These are phyloP conservation scores for Hippophae tibetana DNA, from an alignment of 306 rosid species.

Conservation along the genomic window DNA sequence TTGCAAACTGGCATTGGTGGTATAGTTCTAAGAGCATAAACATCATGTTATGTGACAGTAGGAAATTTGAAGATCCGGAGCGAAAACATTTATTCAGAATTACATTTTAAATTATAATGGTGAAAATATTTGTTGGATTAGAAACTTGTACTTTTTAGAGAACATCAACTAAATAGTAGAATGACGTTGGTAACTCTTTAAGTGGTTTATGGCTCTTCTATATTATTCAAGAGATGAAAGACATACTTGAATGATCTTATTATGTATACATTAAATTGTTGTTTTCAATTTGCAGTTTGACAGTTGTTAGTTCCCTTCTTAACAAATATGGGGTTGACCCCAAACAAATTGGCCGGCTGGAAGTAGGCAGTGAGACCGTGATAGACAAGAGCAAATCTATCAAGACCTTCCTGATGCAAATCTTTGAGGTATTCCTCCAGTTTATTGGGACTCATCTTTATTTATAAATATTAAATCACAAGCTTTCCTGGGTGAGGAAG, in stretches of 20 bases:
- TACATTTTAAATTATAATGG: too few relatives aligned
- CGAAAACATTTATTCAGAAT: too few relatives aligned
- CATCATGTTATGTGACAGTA: too few relatives aligned
- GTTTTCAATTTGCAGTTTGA: conserved; percentile 64
- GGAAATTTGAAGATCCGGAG: too few relatives aligned
- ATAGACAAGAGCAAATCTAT: conserved; percentile 99
- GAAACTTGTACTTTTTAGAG: too few relatives aligned
- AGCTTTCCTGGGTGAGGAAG: background rate
- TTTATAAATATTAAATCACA: background rate
- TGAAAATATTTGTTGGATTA: too few relatives aligned
- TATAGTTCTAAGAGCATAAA: too few relatives aligned
- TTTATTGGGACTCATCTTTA: conserved; percentile 2
- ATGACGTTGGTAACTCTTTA: too few relatives aligned
- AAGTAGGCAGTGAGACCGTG: conserved; percentile 98
- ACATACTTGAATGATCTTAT: conserved; percentile 10
- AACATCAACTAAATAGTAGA: too few relatives aligned
- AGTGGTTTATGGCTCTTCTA: too few relatives aligned
- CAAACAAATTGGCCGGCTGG: conserved; percentile 94
- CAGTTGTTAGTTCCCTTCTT: conserved; percentile 77
- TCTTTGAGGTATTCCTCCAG: conserved; percentile 66
- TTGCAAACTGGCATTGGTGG: background rate
- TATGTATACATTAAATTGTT: background rate
- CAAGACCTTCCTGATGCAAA: conserved; percentile 94
- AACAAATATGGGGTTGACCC: conserved; percentile 79
- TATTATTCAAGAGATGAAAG: too few relatives aligned